phyloP scores from a whole-genome alignment of 164 flowering plant genomes.

The Stephania japonica region DNA sequence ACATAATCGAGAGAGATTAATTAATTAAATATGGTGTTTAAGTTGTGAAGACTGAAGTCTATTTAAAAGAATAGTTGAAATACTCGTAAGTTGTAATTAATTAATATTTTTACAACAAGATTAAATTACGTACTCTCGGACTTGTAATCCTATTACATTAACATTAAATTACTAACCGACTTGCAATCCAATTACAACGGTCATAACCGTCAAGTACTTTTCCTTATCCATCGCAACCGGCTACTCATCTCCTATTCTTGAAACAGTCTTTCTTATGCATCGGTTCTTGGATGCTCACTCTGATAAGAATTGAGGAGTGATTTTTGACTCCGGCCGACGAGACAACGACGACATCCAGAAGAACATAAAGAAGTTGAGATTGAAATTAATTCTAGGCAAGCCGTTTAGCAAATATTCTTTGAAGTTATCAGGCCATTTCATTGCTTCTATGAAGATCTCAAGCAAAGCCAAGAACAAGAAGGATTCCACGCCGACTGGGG shows the following conservation, averaged over 20 bases:
- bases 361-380: constrained; percentile 41
- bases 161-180: no score
- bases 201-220: no score
- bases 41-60: no score
- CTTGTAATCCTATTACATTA: no score
- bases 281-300: constrained; percentile 71
- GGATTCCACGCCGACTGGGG: constrained; percentile 58
- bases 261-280: constrained; percentile 44
- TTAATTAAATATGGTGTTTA: no score
- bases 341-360: constrained; percentile 34
- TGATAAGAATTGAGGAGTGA: constrained; percentile 42
- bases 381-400: constrained; percentile 25
- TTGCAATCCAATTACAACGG: no score
- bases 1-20: no score
- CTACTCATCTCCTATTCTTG: constrained; percentile 49
- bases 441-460: constrained; percentile 32
- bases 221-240: no score
- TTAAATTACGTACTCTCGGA: no score
- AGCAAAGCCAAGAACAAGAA: constrained; percentile 39
- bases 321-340: constrained; percentile 80
- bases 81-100: no score
- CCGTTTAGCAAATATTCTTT: constrained; percentile 23
- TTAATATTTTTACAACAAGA: no score
- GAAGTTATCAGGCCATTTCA: constrained; percentile 22
- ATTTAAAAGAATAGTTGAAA: no score